Percentiles rank a stretch among this genome's conserved stretches.
Conservation (phyloP, 495 filamentous ascomycete genomes). For the Terfezia boudieri region DNA sequence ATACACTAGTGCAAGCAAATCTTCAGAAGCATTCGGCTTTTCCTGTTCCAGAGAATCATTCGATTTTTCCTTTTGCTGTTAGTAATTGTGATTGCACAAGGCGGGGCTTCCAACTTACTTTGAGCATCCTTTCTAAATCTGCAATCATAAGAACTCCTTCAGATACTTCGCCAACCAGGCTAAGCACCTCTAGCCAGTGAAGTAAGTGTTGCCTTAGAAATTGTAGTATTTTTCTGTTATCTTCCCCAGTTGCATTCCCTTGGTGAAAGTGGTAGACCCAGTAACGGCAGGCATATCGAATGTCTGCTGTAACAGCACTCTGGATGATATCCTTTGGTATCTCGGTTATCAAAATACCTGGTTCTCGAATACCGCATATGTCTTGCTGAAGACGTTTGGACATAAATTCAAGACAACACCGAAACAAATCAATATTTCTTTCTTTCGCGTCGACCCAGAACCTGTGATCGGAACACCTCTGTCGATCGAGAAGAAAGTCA, state of each 20-base stretch:
- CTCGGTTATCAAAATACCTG: slow-evolving; percentile 10
- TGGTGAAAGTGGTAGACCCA: slow-evolving; percentile 27
- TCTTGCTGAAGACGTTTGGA: slow-evolving; percentile 16
- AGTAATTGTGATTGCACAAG: no score
- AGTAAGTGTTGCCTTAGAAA: slow-evolving; percentile 27
- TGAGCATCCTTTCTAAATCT: slow-evolving; percentile 5
- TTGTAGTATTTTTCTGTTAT: slow-evolving; percentile 5
- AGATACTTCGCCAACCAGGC: slow-evolving; percentile 19
- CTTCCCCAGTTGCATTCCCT: slow-evolving; percentile 13
- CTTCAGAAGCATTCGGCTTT: neutral
- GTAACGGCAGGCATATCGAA: slow-evolving; percentile 26
- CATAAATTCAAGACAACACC: slow-evolving; percentile 20
- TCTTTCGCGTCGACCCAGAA: slow-evolving; percentile 19
- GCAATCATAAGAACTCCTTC: slow-evolving; percentile 14
- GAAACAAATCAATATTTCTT: slow-evolving; percentile 4
- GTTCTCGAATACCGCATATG: slow-evolving; percentile 21
- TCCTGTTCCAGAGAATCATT: no score
- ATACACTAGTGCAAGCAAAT: neutral
- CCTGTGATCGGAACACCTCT: slow-evolving; percentile 2
- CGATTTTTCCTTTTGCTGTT: no score
- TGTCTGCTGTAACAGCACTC: slow-evolving; percentile 14
- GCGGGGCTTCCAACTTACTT: slow-evolving; percentile 2
- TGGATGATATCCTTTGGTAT: slow-evolving; percentile 7
- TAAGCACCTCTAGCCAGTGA: slow-evolving; percentile 26
- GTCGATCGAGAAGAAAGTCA: slow-evolving; percentile 14